phyloP scores from a whole-genome alignment of 2,329 filamentous ascomycete species.

The Trichoderma atroviride region DNA sequence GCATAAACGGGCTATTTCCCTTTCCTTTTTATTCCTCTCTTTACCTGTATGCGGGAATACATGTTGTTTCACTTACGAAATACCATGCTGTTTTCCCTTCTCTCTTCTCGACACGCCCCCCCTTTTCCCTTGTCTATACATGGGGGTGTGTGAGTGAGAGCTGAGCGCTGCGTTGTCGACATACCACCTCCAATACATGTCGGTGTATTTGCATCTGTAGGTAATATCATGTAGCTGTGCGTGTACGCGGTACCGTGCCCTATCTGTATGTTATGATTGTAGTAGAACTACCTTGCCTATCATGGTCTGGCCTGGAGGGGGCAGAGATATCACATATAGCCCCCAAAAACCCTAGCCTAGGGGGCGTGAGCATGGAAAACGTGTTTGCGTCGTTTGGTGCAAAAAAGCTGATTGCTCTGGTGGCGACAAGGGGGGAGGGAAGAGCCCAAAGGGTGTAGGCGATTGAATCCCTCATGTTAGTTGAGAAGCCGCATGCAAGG shows the following conservation, averaged over 20 bases:
- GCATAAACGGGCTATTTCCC: not conserved
- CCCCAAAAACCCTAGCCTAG: not conserved
- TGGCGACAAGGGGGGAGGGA: not conserved
- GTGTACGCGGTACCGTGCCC: not conserved
- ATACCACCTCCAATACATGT: not conserved
- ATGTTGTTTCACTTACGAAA: not conserved
- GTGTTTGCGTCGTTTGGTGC: not conserved
- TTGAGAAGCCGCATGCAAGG: not conserved
- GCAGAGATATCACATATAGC: not conserved
- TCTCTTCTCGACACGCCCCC: conserved; percentile 4
- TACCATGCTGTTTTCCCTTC: not conserved
- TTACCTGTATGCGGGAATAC: conserved; percentile 21
- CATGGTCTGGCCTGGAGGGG: not conserved
- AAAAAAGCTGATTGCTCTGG: not conserved
- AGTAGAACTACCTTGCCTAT: not conserved
- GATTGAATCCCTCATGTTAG: not conserved
- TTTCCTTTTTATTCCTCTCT: not conserved
- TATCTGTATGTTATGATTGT: not conserved
- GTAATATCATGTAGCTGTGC: not conserved
- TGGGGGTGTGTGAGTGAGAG: not conserved
- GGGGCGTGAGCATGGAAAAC: not conserved
- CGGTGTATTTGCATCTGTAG: not conserved
- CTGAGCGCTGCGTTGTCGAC: not conserved
- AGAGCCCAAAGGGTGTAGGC: conserved; percentile 15
- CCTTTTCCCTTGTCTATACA: not conserved